Conservation (phyloP, 768 basidiomycete species). For the Termitomyces sp. region DNA sequence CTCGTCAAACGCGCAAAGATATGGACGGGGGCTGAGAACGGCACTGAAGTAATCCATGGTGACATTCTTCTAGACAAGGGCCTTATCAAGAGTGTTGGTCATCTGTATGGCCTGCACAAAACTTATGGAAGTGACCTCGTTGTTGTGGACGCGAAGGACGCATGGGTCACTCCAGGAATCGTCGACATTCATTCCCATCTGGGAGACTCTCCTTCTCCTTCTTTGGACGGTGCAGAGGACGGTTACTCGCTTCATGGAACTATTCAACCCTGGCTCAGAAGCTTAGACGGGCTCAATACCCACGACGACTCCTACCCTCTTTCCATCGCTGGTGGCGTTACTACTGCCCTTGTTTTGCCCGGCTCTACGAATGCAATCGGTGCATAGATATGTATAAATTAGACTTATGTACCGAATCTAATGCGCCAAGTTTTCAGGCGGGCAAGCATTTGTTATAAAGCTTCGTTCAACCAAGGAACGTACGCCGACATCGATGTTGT, state of each 20-base stretch:
- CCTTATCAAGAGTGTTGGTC: conserved; percentile 56
- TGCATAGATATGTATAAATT: conserved; percentile 16
- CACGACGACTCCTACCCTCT: conserved; percentile 69
- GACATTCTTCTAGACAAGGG: conserved; percentile 71
- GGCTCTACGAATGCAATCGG: conserved; percentile 67
- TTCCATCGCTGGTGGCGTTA: conserved; percentile 76
- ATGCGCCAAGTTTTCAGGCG: conserved; percentile 35
- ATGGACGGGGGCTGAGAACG: conserved; percentile 76
- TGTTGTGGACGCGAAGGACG: conserved; percentile 57
- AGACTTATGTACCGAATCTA: background rate
- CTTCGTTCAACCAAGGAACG: conserved; percentile 67
- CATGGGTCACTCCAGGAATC: conserved; percentile 80
- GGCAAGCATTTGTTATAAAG: conserved; percentile 77
- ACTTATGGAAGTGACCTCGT: conserved; percentile 32
- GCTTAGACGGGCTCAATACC: conserved; percentile 76
- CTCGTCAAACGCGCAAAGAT: conserved; percentile 73
- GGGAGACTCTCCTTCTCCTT: conserved; percentile 48
- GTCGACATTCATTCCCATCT: conserved; percentile 68
- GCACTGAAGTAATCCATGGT: conserved; percentile 57
- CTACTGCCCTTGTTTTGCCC: conserved; percentile 71
- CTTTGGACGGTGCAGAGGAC: conserved; percentile 47
- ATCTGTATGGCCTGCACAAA: conserved; percentile 27
- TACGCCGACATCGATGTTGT: conserved; percentile 65
- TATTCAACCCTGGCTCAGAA: conserved; percentile 59
- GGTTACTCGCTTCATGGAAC: conserved; percentile 47